Percentiles rank a stretch among this genome's conserved stretches.
These are phyloP conservation scores for Tubosaeta sp. DNA, from an alignment of 768 basidiomycete genomes.

Conservation along the genomic window DNA sequence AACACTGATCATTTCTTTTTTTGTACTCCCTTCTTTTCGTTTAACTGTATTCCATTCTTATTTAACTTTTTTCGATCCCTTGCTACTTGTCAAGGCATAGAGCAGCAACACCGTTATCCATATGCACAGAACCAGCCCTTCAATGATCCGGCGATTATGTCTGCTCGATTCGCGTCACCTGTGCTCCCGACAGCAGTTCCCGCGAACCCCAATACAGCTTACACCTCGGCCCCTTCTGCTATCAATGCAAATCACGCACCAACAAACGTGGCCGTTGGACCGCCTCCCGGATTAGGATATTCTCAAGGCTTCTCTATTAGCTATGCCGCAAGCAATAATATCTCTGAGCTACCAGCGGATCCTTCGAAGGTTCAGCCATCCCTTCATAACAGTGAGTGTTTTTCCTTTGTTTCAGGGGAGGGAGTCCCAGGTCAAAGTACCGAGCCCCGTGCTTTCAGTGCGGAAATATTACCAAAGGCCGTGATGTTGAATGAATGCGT, in stretches of 20 bases:
- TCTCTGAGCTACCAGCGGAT: slow-evolving; percentile 23
- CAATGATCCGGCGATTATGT: slow-evolving; percentile 78
- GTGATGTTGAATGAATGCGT: slow-evolving; percentile 45
- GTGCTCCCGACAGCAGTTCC: slow-evolving; percentile 22
- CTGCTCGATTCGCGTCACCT: slow-evolving; percentile 55
- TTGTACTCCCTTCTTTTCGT: slow-evolving; percentile 23
- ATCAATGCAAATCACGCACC: slow-evolving; percentile 11
- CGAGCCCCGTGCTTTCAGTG: slow-evolving; percentile 89
- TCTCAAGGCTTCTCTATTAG: slow-evolving; percentile 30
- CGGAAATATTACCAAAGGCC: slow-evolving; percentile 73
- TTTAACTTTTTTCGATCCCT: slow-evolving; percentile 8
- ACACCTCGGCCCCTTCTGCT: slow-evolving; percentile 12
- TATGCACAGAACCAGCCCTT: slow-evolving; percentile 46
- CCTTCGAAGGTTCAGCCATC: slow-evolving; percentile 19
- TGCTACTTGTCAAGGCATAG: slow-evolving; percentile 27
- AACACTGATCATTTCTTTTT: slow-evolving; percentile 32
- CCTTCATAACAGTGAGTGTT: slow-evolving; percentile 60
- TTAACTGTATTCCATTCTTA: slow-evolving; percentile 18
- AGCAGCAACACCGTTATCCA: slow-evolving; percentile 34
- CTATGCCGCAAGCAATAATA: slow-evolving; percentile 16
- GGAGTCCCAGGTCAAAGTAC: slow-evolving; percentile 77
- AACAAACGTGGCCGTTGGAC: slow-evolving; percentile 41
- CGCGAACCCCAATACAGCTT: slow-evolving; percentile 8
- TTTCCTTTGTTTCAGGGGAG: slow-evolving; percentile 61
- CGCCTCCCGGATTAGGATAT: slow-evolving; percentile 64